Conservation (phyloP, 257 asterid species). For the Salvia splendens region DNA sequence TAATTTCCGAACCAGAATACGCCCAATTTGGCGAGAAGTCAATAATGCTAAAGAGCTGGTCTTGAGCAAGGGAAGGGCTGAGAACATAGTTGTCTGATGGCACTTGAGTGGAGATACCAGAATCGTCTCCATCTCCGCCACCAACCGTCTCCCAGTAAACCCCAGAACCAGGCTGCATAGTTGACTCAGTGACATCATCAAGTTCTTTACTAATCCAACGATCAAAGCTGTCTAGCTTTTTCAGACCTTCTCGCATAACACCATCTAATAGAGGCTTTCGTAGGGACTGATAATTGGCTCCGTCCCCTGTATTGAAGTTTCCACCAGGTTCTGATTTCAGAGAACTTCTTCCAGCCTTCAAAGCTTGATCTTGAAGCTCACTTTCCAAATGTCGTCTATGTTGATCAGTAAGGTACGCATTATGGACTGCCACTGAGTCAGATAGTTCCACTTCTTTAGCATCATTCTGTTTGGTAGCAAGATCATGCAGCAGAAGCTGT, state of each 20-base stretch:
- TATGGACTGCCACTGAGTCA: conserved; percentile 36
- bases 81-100: conserved; percentile 65
- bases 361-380: conserved; percentile 43
- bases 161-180: conserved; percentile 58
- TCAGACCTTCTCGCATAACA: conserved; percentile 61
- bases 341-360: conserved; percentile 43
- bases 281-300: conserved; percentile 49
- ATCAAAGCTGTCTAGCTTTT: conserved; percentile 95
- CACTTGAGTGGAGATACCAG: conserved; percentile 56
- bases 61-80: conserved; percentile 79
- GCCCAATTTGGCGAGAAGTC: conserved; percentile 91
- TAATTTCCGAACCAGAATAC: conserved; percentile 65
- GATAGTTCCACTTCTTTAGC: conserved; percentile 42
- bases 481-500: conserved; percentile 39
- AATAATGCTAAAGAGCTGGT: conserved; percentile 78
- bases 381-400: conserved; percentile 41
- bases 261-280: conserved; percentile 72
- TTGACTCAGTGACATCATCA: conserved; percentile 79
- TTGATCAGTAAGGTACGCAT: conserved; percentile 45
- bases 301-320: conserved; percentile 46
- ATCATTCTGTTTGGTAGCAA: conserved; percentile 41
- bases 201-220: conserved; percentile 97
- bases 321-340: conserved; percentile 43
- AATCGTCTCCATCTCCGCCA: conserved; percentile 64
- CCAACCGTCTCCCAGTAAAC: conserved; percentile 77